A percentile compares a stretch with the other conserved stretches of the same genome.
Evolutionary conservation across 2,329 filamentous ascomycete genomes (phyloP).

Genomic region (Cytospora piceae): DNA sequence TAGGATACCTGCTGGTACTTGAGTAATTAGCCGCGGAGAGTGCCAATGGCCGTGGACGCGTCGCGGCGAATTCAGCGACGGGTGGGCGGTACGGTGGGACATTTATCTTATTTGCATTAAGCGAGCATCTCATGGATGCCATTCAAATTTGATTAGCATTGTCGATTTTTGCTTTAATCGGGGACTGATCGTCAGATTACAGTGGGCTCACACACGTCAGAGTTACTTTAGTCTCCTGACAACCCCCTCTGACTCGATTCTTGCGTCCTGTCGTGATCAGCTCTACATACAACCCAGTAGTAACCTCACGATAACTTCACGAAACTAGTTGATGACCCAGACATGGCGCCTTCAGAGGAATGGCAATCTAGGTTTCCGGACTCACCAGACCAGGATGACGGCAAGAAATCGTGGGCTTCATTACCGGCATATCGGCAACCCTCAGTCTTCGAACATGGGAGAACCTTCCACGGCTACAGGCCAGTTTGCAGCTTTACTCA

Average conservation of each 20-base stretch:
- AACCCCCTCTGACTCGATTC: constrained; percentile 1
- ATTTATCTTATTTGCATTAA: neutral
- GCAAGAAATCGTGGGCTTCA: neutral
- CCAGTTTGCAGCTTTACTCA: neutral
- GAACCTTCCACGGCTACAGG: constrained; percentile 2
- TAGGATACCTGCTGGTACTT: too few relatives aligned
- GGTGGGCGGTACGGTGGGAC: neutral
- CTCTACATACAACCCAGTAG: neutral
- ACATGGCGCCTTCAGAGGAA: constrained; percentile 1
- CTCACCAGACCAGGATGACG: neutral
- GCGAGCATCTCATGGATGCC: constrained; percentile 1
- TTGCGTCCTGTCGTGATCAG: neutral
- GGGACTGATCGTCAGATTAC: constrained; percentile 6
- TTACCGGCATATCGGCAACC: constrained; percentile 3
- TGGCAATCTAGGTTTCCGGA: neutral
- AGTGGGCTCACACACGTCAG: constrained; percentile 1
- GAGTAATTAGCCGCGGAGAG: neutral
- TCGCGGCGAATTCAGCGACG: neutral
- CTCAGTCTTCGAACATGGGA: constrained; percentile 2
- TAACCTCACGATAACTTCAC: neutral
- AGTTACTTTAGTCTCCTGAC: neutral
- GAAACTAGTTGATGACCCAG: neutral
- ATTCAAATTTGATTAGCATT: neutral
- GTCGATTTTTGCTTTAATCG: constrained; percentile 4
- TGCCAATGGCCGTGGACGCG: neutral